Conservation (phyloP, 2,329 filamentous ascomycete genomes). For the Bipolaris bicolor region DNA sequence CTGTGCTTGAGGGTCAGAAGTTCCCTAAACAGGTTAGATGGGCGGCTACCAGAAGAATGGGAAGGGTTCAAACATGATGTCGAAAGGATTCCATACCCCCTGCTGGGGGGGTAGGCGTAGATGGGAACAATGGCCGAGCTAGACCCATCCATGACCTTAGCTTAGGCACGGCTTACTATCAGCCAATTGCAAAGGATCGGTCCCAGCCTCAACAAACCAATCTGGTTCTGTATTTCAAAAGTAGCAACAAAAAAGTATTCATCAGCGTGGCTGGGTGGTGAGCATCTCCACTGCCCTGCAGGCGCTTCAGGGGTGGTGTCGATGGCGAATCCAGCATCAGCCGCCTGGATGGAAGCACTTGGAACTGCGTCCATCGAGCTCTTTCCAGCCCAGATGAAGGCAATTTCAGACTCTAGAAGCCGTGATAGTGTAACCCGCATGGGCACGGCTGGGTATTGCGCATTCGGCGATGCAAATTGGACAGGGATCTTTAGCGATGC, state of each 20-base stretch:
- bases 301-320: slow-evolving; percentile 22
- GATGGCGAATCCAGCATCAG: slow-evolving; percentile 18
- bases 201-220: slow-evolving; percentile 1
- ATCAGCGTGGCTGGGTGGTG: slow-evolving; percentile 6
- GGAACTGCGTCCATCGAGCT: slow-evolving; percentile 23
- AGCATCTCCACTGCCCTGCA: slow-evolving; percentile 12
- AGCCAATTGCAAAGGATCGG: slow-evolving; percentile 7
- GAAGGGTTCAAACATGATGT: slow-evolving; percentile 47
- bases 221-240: slow-evolving; percentile 3
- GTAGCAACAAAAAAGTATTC: slow-evolving; percentile 12
- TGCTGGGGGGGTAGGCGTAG: slow-evolving; percentile 57
- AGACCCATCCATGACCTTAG: slow-evolving; percentile 19
- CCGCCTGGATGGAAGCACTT: slow-evolving; percentile 21
- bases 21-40: slow-evolving; percentile 29
- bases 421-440: slow-evolving; percentile 34
- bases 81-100: slow-evolving; percentile 56
- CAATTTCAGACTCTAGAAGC: slow-evolving; percentile 22
- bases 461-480: slow-evolving; percentile 42
- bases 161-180: slow-evolving; percentile 12
- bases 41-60: slow-evolving; percentile 1
- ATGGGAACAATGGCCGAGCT: slow-evolving; percentile 55
- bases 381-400: slow-evolving; percentile 28
- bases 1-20: slow-evolving; percentile 48
- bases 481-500: slow-evolving; percentile 44
- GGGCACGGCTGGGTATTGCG: slow-evolving; percentile 32